Evolutionary conservation across 306 rosid species (phyloP), one percentile per base, ranked within the genome.

Genomic region (Fragaria ananassa): DNA sequence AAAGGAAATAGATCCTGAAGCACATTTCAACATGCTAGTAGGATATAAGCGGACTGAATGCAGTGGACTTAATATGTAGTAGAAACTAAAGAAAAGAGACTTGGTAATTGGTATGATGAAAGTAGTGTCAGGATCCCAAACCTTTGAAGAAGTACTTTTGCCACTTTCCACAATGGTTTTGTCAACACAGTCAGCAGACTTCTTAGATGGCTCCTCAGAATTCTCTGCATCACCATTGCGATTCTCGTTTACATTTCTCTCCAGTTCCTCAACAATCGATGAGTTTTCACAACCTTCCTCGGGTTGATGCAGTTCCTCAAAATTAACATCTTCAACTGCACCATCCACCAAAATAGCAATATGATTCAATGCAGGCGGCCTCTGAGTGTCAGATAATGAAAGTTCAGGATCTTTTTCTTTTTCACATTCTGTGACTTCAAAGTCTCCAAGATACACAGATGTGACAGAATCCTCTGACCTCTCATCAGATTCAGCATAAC

Each of bases 391-490:
- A 42, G 84, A 80, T 67, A 79, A 76, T 56, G 86, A 76, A 81
- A 78, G 76, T 61, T 62, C 76, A 62, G 81, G 81, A 63, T 69
- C 79, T 70, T 83, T 80, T 58, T 65, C 80, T 47, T 65, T 81
- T 83, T 80, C 80, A 83, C 41, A 76, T 74, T 65, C 84, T 63
- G 68, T 71, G 70, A 34, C 71, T 51, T 62, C 75, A 66, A 11
- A 76, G 44, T 87, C 83, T 83, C 83, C 85, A 31, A 62, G 84
- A 72, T 81, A 72, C 37, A 81, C 87, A 15, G 88, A 87, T 72
- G 77, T 69, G 25, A 81, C 86, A 12, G 88, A 87, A 78, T 77
- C 70, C 46, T 64, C 75, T n/a, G 81, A 84, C 77, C 74, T 82
- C 70, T 86, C 92, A 72, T 72, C 78, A 56, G 71, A 81, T 54